Percentiles rank a stretch among this genome's conserved stretches.
phyloP scores from a whole-genome alignment of 1,139 yeast genomes.

The Suhomyces choctaworum region DNA sequence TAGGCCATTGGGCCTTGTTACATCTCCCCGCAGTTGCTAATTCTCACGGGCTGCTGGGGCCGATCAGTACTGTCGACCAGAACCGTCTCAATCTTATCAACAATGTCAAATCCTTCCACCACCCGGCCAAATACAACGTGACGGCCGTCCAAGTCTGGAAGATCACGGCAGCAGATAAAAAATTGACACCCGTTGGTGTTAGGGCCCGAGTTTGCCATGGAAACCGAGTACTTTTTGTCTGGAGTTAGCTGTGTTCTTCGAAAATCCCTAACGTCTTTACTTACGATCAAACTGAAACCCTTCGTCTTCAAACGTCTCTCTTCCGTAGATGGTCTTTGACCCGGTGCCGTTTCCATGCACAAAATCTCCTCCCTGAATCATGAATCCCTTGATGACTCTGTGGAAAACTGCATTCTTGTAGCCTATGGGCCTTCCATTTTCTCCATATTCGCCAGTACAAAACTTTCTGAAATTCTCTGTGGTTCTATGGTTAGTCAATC shows the following conservation, averaged over 20 bases:
- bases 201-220: conserved; percentile 49
- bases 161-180: conserved; percentile 30
- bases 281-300: conserved; percentile 31
- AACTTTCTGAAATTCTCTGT: conserved; percentile 55
- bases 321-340: conserved; percentile 37
- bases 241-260: conserved; percentile 7
- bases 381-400: conserved; percentile 22
- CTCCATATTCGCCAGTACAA: conserved; percentile 53
- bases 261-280: not conserved
- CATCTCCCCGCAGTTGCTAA: conserved; percentile 40
- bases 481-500: conserved; percentile 33
- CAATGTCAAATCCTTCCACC: conserved; percentile 23
- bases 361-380: conserved; percentile 45
- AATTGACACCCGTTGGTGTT: conserved; percentile 44
- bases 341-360: conserved; percentile 49
- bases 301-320: conserved; percentile 29
- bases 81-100: conserved; percentile 16
- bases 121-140: conserved; percentile 42
- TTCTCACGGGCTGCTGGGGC: conserved; percentile 25
- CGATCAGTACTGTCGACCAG: conserved; percentile 25
- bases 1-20: too few relatives aligned
- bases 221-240: conserved; percentile 23
- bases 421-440: conserved; percentile 34
- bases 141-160: conserved; percentile 32
- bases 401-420: conserved; percentile 25